These are phyloP conservation scores for Puccinellia tenuiflora DNA, from an alignment of 176 grass and related monocot species.

Conservation along the genomic window DNA sequence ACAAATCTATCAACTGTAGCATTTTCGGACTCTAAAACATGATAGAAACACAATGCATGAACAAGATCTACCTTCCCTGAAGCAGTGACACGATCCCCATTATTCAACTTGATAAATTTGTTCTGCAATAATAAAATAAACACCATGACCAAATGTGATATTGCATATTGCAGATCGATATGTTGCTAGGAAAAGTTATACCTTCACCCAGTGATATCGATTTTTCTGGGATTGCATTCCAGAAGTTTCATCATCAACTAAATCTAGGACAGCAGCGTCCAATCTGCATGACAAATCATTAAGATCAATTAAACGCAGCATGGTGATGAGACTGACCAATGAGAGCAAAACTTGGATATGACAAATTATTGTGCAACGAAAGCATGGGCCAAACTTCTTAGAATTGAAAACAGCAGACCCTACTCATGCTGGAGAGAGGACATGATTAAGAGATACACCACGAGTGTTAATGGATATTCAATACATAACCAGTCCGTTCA, in stretches of 20 bases:
- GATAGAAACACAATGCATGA: neutral
- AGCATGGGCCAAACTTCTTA: neutral
- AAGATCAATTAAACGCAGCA: neutral
- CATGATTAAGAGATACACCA: neutral
- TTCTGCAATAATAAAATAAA: conserved; percentile 51
- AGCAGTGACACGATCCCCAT: conserved; percentile 76
- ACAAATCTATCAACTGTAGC: neutral
- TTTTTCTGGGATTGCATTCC: conserved; percentile 80
- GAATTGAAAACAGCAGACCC: neutral
- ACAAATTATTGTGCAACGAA: neutral
- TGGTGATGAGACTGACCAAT: neutral
- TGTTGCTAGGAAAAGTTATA: conserved; percentile 25
- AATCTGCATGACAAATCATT: conserved; percentile 59
- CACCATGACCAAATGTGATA: conserved; percentile 16
- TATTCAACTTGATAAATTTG: conserved; percentile 92
- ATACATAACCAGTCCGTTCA: neutral
- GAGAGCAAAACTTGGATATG: neutral
- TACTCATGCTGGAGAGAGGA: neutral
- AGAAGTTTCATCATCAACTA: conserved; percentile 88
- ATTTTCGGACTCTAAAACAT: neutral
- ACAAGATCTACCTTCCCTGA: conserved; percentile 70
- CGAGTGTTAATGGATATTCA: neutral
- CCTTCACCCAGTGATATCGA: conserved; percentile 96
- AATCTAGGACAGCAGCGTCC: conserved; percentile 90
- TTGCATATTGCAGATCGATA: neutral